Base-by-base conservation (phyloP, 192 early-diverging fungal genomes). In the Martensiomyces pterosporus region DNA sequence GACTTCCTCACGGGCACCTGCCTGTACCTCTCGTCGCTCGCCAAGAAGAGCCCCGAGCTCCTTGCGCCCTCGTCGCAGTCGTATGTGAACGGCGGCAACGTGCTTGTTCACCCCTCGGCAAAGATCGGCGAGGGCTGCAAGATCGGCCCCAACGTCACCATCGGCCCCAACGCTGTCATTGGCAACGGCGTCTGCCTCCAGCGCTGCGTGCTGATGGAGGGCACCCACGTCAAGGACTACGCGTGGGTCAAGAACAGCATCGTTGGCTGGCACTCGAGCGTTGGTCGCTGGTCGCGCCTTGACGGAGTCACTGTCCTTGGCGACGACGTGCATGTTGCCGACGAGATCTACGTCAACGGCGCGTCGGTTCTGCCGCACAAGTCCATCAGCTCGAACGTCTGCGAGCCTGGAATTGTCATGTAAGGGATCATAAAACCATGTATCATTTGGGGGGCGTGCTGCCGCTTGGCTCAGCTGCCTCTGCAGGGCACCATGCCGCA, bases 291-390 rank as follows among this genome's bases (percentile, higher is more conserved):
- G 96, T 76, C 91, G 25, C 89, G 96, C 37, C 74, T 97, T 46
- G 96, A 99, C 67, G 90, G 90, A 43, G 83, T 85, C n/a, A 86
- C 88, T 17, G 96, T 99, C 34, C 78, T 96, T 36, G 96, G 96
- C 52, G 96, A 97, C 51, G 93, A 99, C 74, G 96, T 99, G 19
- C 87, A 91, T 39, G 82, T 99, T 42, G 75, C 80, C 37, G 93
- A 95, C 61, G 96, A 97, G 67, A 71, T 95, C 41, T 96, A 89
- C 63, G 80, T 95, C 56, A 96, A 98, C 70, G 94, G 94, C 44
- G 94, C 89, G 15, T 91, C 83, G 24, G 90, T 98, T 34, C 77
- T 98, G n/a, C 94, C 94, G 37, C 93, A 98, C 84, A 97, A 97
- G 82, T 85, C 80, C 42, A 93, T 97, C 60, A 80, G 79, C 44